Base-by-base conservation (phyloP, 2,329 filamentous ascomycete species). In the Fusarium sp. region DNA sequence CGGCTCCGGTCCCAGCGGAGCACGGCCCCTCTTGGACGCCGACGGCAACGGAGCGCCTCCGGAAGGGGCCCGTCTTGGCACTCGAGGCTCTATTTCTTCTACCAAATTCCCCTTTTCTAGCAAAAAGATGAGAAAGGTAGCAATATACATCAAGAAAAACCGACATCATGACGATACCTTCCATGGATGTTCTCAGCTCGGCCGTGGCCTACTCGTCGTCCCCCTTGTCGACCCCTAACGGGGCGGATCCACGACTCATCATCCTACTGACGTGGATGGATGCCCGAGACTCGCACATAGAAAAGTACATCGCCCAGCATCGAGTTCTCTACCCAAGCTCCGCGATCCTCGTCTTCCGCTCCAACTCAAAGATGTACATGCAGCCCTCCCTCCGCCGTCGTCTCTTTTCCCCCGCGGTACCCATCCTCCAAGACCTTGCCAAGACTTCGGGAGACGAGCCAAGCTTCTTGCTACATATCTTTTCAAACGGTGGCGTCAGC, bases 401-500 rank as follows among this genome's bases (percentile, higher is more conserved):
- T 30, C 80, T 83, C 52, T 81, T 86, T 67, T 71, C 77, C 62
- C 83, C 85, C 1, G 86, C 85, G 5, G 75, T 86, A 8, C 78
- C 82, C 32, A 80, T 85, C 18, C 71, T 89, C 52, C 81, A 80
- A 30, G 80, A 79, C 2, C 67, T 82, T 14, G 69, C 81, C 11
- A 74, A 78, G 37, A 23, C 34, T 11, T 37, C 41, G n/a, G 73
- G 20, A 13, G 64, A 45, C 27, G 78, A 37, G 2, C 73, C 79
- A 13, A 79, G 81, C 35, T 79, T 89, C 18, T 81, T 89, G 4
- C 76, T 87, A 14, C 88, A 89, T 72, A 68, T 84, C 37, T 89
- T 89, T 75, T 89, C 88, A 43, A 89, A 90, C 72, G 88, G 88
- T 63, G 88, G 88, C 56, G 81, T 84, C 27, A 82, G 83, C 62